Evolutionary conservation across 805 yeast species (phyloP).

Genomic region (Priceomyces melissophilus): DNA sequence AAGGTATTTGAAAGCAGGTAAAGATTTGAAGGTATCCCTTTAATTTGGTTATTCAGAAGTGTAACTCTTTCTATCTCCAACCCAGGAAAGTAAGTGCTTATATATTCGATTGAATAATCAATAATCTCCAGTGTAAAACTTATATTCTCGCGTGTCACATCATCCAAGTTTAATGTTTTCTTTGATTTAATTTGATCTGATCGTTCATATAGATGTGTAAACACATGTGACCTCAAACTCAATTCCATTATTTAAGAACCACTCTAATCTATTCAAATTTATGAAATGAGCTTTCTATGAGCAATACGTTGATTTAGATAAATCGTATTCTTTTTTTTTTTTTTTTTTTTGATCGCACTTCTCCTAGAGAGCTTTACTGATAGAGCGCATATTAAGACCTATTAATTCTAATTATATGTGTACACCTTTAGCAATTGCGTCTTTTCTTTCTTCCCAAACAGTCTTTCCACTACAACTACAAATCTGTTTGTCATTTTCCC

Average conservation of each 20-base stretch:
- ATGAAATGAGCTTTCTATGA: neutral
- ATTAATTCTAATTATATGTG: slow-evolving; percentile 13
- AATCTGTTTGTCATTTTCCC: slow-evolving; percentile 93
- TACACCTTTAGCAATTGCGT: slow-evolving; percentile 63
- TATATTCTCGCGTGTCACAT: slow-evolving; percentile 6
- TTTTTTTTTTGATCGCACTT: too few species aligned
- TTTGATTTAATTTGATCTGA: slow-evolving; percentile 18
- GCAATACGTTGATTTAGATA: too few species aligned
- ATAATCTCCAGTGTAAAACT: slow-evolving; percentile 16
- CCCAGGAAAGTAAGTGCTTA: slow-evolving; percentile 20
- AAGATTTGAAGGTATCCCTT: slow-evolving; percentile 47
- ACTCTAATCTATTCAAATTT: slow-evolving; percentile 1
- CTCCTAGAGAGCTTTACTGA: too few species aligned
- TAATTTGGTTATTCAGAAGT: slow-evolving; percentile 49
- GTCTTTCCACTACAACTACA: slow-evolving; percentile 96
- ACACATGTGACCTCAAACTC: slow-evolving; percentile 8
- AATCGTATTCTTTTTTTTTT: too few species aligned
- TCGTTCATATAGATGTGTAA: slow-evolving; percentile 19
- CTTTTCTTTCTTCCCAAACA: slow-evolving; percentile 89
- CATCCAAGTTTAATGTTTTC: slow-evolving; percentile 18
- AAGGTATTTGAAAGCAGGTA: slow-evolving; percentile 39
- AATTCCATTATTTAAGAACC: slow-evolving; percentile 1
- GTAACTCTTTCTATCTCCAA: slow-evolving; percentile 48
- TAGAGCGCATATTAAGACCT: neutral
- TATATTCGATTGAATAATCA: slow-evolving; percentile 20